Conservation (phyloP, 2,329 filamentous ascomycete genomes). For the Phialophora expanda region DNA sequence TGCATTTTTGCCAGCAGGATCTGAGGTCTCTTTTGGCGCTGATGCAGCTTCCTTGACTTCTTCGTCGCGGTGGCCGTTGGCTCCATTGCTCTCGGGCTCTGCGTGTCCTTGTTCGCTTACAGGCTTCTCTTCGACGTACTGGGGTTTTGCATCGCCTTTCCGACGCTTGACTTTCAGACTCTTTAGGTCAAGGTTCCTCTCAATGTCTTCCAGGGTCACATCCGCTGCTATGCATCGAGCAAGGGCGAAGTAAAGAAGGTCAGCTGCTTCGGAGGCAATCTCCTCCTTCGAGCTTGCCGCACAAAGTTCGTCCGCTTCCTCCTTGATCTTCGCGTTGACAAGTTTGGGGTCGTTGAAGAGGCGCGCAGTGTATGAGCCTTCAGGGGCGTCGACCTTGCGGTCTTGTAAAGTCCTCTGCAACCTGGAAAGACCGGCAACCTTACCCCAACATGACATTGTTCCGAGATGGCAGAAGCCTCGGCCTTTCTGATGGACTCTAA, state of each 20-base stretch:
- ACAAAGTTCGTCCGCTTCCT: constrained; percentile 94
- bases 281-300: constrained; percentile 81
- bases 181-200: constrained; percentile 91
- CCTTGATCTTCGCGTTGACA: constrained; percentile 94
- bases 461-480: constrained; percentile 91
- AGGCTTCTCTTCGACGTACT: constrained; percentile 75
- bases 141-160: constrained; percentile 90
- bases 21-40: constrained; percentile 58
- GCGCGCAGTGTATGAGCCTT: constrained; percentile 89
- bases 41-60: constrained; percentile 55
- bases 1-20: constrained; percentile 54
- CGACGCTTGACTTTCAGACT: constrained; percentile 92
- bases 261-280: constrained; percentile 90
- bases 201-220: constrained; percentile 85
- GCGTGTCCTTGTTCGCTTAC: constrained; percentile 45
- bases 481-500: constrained; percentile 87
- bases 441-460: constrained; percentile 89
- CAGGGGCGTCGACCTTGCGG: constrained; percentile 80
- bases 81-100: constrained; percentile 32
- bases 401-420: constrained; percentile 85
- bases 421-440: constrained; percentile 77
- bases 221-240: constrained; percentile 86
- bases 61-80: constrained; percentile 35
- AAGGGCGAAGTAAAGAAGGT: constrained; percentile 93
- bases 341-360: constrained; percentile 92